These are phyloP conservation scores for Waltiozyma solani DNA, from an alignment of 1,139 yeast genomes.

Conservation along the genomic window DNA sequence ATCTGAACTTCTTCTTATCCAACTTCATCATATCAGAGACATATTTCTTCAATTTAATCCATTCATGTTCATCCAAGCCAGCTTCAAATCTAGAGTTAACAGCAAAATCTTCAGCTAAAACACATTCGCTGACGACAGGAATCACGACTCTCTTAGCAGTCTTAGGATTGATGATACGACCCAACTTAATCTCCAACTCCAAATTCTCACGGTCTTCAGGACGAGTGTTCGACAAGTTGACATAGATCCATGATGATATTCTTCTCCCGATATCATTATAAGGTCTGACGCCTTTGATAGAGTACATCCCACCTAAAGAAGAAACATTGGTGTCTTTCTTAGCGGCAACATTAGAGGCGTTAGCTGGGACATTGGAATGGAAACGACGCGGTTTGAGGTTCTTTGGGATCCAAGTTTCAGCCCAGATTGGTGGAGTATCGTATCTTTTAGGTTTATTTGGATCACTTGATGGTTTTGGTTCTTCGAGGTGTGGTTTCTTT, in stretches of 20 bases:
- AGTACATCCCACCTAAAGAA: conserved; percentile 1
- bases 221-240: conserved; percentile 57
- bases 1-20: conserved; percentile 29
- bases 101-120: conserved; percentile 43
- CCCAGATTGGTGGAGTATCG: conserved; percentile 70
- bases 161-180: conserved; percentile 59
- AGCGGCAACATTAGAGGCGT: background rate
- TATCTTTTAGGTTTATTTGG: conserved; percentile 50
- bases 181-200: conserved; percentile 80
- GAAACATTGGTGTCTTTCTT: background rate
- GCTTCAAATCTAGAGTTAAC: conserved; percentile 55
- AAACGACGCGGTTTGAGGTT: conserved; percentile 20
- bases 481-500: background rate
- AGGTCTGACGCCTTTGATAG: conserved; percentile 35
- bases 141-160: conserved; percentile 56
- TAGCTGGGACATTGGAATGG: background rate
- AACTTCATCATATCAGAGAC: conserved; percentile 44
- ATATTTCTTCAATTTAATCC: conserved; percentile 46
- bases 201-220: conserved; percentile 49
- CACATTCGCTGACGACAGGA: conserved; percentile 70
- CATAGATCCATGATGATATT: conserved; percentile 84
- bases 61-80: conserved; percentile 62
- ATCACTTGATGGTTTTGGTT: conserved; percentile 1
- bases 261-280: conserved; percentile 75
- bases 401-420: conserved; percentile 58